These are phyloP conservation scores for Clohesyomyces aquaticus DNA, from an alignment of 495 filamentous ascomycete genomes.

Conservation along the genomic window DNA sequence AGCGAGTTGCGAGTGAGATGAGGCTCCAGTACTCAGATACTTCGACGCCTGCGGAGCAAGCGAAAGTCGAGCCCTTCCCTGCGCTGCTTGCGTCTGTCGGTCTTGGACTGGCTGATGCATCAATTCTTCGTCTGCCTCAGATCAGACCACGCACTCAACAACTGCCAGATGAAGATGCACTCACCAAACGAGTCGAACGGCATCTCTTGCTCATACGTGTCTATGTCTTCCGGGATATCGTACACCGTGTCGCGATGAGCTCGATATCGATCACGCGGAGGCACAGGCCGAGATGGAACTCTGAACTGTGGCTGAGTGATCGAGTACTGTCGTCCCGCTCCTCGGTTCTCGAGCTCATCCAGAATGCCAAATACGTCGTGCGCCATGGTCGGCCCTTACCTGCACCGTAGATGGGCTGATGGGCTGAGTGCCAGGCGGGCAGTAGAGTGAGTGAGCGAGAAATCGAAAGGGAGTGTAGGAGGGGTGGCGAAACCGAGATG, in stretches of 20 bases:
- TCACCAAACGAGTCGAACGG: constrained; percentile 58
- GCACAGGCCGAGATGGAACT: background rate
- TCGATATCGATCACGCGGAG: constrained; percentile 28
- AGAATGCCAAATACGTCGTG: constrained; percentile 31
- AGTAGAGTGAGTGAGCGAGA: background rate
- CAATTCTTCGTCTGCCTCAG: constrained; percentile 39
- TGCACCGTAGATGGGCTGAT: background rate
- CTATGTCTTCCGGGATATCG: constrained; percentile 40
- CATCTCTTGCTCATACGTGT: constrained; percentile 38
- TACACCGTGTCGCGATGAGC: constrained; percentile 4
- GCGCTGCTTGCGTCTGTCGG: constrained; percentile 40
- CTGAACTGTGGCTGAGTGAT: constrained; percentile 13
- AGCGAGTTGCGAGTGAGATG: background rate
- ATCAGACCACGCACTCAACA: constrained; percentile 18
- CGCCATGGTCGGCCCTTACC: constrained; percentile 18
- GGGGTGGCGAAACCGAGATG: background rate
- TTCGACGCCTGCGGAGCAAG: constrained; percentile 29
- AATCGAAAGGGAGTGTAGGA: background rate
- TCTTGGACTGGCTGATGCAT: constrained; percentile 36
- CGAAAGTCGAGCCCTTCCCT: constrained; percentile 39
- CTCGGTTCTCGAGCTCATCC: constrained; percentile 19
- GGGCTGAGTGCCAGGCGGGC: background rate
- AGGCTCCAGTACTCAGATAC: background rate
- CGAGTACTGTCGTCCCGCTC: constrained; percentile 2
- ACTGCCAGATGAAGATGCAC: background rate